phyloP scores from a whole-genome alignment of 768 basidiomycete genomes.

The Tricholoma matsutake region DNA sequence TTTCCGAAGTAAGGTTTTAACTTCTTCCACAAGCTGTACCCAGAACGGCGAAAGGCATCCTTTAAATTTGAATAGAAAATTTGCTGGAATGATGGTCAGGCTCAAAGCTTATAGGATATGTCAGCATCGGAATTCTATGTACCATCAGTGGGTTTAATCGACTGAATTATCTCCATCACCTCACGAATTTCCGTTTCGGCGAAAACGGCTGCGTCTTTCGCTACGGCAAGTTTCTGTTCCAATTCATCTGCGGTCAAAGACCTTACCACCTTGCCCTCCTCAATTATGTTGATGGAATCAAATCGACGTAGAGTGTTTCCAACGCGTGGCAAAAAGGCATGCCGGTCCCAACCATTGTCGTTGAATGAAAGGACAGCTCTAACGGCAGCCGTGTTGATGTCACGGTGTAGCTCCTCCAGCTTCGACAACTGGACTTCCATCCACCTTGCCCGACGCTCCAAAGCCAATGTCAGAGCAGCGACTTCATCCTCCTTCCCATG shows the following conservation, averaged over 20 bases:
- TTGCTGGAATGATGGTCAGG: background rate
- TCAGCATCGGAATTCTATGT: slow-evolving; percentile 15
- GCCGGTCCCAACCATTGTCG: slow-evolving; percentile 80
- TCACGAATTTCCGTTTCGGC: slow-evolving; percentile 75
- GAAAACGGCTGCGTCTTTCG: slow-evolving; percentile 67
- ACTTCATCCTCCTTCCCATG: slow-evolving; percentile 79
- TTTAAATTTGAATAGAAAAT: no score
- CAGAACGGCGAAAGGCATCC: background rate
- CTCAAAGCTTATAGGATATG: background rate
- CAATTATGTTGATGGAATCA: slow-evolving; percentile 59
- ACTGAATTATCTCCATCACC: slow-evolving; percentile 66
- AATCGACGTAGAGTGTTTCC: slow-evolving; percentile 68
- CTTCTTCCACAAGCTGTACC: background rate
- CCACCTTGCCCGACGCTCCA: slow-evolving; percentile 89
- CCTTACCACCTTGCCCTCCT: slow-evolving; percentile 42
- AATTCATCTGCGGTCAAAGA: slow-evolving; percentile 69
- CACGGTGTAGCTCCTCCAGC: slow-evolving; percentile 83
- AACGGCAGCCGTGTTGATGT: slow-evolving; percentile 87
- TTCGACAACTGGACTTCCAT: slow-evolving; percentile 91
- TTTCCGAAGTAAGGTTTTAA: background rate
- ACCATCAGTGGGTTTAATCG: slow-evolving; percentile 44
- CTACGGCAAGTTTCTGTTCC: slow-evolving; percentile 67
- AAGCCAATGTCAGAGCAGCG: slow-evolving; percentile 74
- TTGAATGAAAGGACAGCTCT: slow-evolving; percentile 80
- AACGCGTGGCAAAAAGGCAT: slow-evolving; percentile 64